These are phyloP conservation scores for Rhizopogon rudus DNA, from an alignment of 768 basidiomycete genomes.

Conservation along the genomic window DNA sequence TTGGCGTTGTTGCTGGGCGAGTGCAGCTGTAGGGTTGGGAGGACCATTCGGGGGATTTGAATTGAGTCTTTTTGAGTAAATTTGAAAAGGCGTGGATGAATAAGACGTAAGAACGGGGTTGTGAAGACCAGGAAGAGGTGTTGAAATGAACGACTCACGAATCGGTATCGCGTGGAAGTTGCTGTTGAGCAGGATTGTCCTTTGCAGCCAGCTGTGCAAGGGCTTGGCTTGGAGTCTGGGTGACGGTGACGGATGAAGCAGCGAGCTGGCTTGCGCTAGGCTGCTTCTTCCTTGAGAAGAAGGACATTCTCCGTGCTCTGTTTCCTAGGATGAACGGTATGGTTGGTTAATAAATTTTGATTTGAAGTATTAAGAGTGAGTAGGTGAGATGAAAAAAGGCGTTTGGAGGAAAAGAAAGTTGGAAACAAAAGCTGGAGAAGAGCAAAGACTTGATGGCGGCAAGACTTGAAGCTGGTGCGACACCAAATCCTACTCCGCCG, in stretches of 20 bases:
- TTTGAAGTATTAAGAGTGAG: neutral
- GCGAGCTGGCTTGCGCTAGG: conserved; percentile 42
- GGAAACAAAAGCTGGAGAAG: neutral
- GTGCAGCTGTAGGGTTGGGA: conserved; percentile 17
- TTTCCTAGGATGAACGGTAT: conserved; percentile 64
- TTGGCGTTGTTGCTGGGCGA: conserved; percentile 31
- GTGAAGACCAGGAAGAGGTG: neutral
- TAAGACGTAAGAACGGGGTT: neutral
- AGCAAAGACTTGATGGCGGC: too few species aligned
- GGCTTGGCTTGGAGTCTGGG: conserved; percentile 64
- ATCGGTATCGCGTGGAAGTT: conserved; percentile 22
- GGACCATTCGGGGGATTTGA: conserved; percentile 16
- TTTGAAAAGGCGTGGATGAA: conserved; percentile 12
- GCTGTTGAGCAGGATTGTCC: conserved; percentile 21
- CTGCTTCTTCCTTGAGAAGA: conserved; percentile 88
- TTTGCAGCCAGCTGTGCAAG: conserved; percentile 50
- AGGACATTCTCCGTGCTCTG: conserved; percentile 80
- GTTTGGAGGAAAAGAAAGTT: neutral
- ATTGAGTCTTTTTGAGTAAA: conserved; percentile 18
- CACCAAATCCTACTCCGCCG: too few species aligned
- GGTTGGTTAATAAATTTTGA: conserved; percentile 32
- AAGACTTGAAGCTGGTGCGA: too few species aligned
- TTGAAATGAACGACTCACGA: conserved; percentile 26
- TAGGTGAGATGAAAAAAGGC: neutral
- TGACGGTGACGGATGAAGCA: conserved; percentile 46